Conservation (phyloP, 2,329 filamentous ascomycete species). For the Blastomyces parvus region DNA sequence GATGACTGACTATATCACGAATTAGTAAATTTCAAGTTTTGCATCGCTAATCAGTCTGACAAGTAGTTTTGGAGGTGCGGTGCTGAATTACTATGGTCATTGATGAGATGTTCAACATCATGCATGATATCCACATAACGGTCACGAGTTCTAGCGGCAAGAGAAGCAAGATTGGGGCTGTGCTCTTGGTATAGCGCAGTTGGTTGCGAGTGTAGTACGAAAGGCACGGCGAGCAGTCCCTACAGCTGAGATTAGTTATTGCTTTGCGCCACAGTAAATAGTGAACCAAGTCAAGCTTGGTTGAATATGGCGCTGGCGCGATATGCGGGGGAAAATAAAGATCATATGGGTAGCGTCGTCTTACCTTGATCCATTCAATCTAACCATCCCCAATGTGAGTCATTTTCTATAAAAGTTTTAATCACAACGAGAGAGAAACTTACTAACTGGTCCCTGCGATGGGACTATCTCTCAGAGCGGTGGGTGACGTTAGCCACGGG, state of each 20-base stretch:
- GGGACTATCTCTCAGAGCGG: slow-evolving; percentile 58
- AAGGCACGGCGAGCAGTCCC: slow-evolving; percentile 82
- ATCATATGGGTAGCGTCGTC: slow-evolving; percentile 14
- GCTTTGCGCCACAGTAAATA: not conserved
- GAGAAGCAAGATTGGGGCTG: slow-evolving; percentile 54
- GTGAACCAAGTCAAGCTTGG: not conserved
- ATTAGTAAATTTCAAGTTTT: not conserved
- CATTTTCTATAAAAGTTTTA: not conserved
- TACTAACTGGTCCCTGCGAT: slow-evolving; percentile 83
- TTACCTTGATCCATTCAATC: slow-evolving; percentile 85
- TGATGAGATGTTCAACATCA: slow-evolving; percentile 84
- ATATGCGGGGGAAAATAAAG: slow-evolving; percentile 10
- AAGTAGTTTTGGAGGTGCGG: not conserved
- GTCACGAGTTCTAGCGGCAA: slow-evolving; percentile 70
- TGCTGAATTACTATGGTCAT: slow-evolving; percentile 65
- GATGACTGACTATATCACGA: slow-evolving; percentile 54
- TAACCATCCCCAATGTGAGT: slow-evolving; percentile 20
- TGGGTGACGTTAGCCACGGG: slow-evolving; percentile 11
- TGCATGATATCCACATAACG: slow-evolving; percentile 92
- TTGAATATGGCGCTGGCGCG: not conserved
- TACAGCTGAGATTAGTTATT: slow-evolving; percentile 14
- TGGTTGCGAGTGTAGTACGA: slow-evolving; percentile 91
- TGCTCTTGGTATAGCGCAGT: slow-evolving; percentile 71
- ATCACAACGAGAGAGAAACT: slow-evolving; percentile 15
- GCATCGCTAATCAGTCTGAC: not conserved